A percentile compares a stretch with the other conserved stretches of the same genome.
These are phyloP conservation scores for Pontederia paniculata DNA, from an alignment of 176 grass and related monocot genomes.

Conservation along the genomic window DNA sequence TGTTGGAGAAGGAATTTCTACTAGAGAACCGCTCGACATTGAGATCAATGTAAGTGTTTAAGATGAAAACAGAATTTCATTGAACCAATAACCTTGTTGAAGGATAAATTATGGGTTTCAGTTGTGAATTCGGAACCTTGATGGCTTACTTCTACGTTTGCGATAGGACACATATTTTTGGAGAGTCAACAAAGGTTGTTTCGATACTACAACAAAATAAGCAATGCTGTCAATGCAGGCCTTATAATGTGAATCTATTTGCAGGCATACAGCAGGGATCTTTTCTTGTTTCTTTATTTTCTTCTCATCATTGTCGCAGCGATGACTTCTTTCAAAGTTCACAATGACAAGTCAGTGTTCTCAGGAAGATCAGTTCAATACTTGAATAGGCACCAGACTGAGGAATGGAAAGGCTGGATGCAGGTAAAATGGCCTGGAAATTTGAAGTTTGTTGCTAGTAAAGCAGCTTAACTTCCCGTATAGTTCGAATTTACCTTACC, in stretches of 20 bases:
- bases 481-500: too few relatives aligned
- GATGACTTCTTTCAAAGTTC: constrained; percentile 19
- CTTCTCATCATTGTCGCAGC: constrained; percentile 27
- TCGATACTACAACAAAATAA: constrained; percentile 5
- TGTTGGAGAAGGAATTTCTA: constrained; percentile 70
- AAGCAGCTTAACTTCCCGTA: too few relatives aligned
- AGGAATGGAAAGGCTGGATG: constrained; percentile 32
- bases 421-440: constrained; percentile 6
- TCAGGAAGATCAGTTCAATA: constrained; percentile 10
- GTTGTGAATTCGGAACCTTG: constrained; percentile 55
- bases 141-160: constrained; percentile 80
- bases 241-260: neutral
- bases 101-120: constrained; percentile 14
- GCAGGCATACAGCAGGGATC: constrained; percentile 21
- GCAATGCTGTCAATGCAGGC: neutral
- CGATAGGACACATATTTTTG: constrained; percentile 79
- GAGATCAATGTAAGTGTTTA: constrained; percentile 57
- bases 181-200: constrained; percentile 60
- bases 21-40: constrained; percentile 62
- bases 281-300: constrained; percentile 25
- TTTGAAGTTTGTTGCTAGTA: too few relatives aligned
- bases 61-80: neutral
- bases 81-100: neutral
- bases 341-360: constrained; percentile 7
- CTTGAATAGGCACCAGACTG: constrained; percentile 24